Percentiles rank a stretch among this genome's conserved stretches.
Conservation (phyloP, 768 basidiomycete species). For the Ramaria sp. region DNA sequence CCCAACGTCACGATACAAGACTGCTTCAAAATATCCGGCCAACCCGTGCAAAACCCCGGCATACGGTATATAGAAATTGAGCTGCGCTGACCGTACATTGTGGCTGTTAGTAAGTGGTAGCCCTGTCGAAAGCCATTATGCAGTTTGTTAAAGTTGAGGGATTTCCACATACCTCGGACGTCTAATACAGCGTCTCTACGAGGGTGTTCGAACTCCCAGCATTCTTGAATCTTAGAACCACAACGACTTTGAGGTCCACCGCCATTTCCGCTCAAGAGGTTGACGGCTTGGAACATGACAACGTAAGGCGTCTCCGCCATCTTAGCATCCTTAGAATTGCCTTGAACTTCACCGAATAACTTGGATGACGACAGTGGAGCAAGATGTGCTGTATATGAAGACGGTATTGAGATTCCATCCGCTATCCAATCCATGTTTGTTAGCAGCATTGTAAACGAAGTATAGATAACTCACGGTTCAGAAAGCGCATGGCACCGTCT, state of each 20-base stretch:
- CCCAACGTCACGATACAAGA: constrained; percentile 81
- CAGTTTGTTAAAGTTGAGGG: not conserved
- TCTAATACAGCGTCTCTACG: constrained; percentile 69
- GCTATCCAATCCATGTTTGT: constrained; percentile 32
- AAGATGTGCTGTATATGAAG: constrained; percentile 90
- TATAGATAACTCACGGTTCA: constrained; percentile 58
- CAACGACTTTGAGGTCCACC: constrained; percentile 49
- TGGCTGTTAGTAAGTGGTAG: constrained; percentile 92
- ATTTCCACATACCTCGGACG: constrained; percentile 41
- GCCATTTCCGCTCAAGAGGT: constrained; percentile 72
- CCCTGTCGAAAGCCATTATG: constrained; percentile 33
- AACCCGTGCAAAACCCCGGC: constrained; percentile 89
- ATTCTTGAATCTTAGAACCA: constrained; percentile 82
- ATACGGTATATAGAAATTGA: constrained; percentile 89
- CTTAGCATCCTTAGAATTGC: constrained; percentile 41
- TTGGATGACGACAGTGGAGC: constrained; percentile 93
- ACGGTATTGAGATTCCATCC: constrained; percentile 89
- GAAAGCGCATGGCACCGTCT: constrained; percentile 87
- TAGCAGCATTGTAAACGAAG: not conserved
- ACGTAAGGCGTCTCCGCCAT: constrained; percentile 93
- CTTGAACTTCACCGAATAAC: constrained; percentile 73
- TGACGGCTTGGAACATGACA: constrained; percentile 95
- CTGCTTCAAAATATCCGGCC: constrained; percentile 95
- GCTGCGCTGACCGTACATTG: constrained; percentile 78
- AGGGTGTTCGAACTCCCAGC: constrained; percentile 97